These are phyloP conservation scores for Neurospora sp. DNA, from an alignment of 495 filamentous ascomycete species.

Conservation along the genomic window DNA sequence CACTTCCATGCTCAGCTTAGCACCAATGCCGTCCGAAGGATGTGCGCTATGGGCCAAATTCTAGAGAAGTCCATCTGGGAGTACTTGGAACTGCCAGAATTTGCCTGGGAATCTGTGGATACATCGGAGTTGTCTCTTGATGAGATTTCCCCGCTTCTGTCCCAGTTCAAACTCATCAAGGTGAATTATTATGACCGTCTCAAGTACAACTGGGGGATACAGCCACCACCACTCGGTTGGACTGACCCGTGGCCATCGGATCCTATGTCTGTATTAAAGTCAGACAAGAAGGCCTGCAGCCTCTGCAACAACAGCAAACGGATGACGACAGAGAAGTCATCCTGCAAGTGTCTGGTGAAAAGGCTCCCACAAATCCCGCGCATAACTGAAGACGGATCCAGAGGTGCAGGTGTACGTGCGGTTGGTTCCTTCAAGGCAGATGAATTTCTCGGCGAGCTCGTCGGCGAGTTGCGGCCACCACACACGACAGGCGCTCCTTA, in stretches of 20 bases:
- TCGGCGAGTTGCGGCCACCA: conserved; percentile 18
- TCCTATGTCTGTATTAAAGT: conserved; percentile 4
- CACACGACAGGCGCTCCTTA: neutral
- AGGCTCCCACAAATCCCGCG: conserved; percentile 11
- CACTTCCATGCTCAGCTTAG: conserved; percentile 12
- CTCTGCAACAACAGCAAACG: conserved; percentile 9
- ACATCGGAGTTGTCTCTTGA: conserved; percentile 5
- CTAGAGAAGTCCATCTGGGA: conserved; percentile 14
- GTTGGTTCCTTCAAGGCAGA: conserved; percentile 2
- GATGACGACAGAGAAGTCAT: neutral
- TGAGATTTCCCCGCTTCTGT: conserved; percentile 10
- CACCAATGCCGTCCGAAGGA: conserved; percentile 5
- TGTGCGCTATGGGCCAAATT: conserved; percentile 13
- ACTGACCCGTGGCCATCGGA: conserved; percentile 15
- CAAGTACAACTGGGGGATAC: conserved; percentile 3
- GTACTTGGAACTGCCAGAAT: conserved; percentile 15
- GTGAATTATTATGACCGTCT: conserved; percentile 7
- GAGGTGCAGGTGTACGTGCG: conserved; percentile 13
- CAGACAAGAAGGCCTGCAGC: conserved; percentile 5
- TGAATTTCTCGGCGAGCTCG: conserved; percentile 17
- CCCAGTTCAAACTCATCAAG: conserved; percentile 8
- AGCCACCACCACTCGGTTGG: conserved; percentile 11
- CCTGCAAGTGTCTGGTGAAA: conserved; percentile 9
- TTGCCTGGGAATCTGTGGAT: conserved; percentile 15
- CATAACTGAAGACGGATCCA: conserved; percentile 10